Percentiles rank a stretch among this genome's conserved stretches.
Evolutionary conservation across 305 asterid genomes (phyloP).

Genomic region (Fraxinus baroniana): DNA sequence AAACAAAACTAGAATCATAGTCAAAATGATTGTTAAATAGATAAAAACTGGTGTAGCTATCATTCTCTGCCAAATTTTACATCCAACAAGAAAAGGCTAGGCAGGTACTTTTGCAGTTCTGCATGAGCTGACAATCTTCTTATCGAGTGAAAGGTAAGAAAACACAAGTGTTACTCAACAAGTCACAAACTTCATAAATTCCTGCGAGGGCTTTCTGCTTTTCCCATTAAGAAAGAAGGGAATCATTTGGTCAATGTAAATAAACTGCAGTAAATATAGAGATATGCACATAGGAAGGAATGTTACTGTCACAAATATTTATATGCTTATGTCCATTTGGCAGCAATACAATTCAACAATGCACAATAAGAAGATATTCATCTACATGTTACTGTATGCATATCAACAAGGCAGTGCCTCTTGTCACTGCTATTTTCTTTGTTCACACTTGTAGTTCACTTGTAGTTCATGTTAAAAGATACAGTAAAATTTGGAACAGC

Average conservation of each 20-base stretch:
- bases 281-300: background rate
- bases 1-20: slow-evolving; percentile 3
- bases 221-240: background rate
- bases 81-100: background rate
- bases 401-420: slow-evolving; percentile 1
- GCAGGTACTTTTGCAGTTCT: background rate
- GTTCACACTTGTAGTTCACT: slow-evolving; percentile 2
- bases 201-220: slow-evolving; percentile 1
- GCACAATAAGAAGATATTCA: background rate
- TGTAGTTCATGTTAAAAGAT: slow-evolving; percentile 1
- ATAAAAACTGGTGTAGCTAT: slow-evolving; percentile 3
- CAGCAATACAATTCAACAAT: slow-evolving; percentile 4
- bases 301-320: background rate
- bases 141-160: background rate
- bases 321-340: slow-evolving; percentile 15
- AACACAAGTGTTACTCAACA: background rate
- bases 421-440: background rate
- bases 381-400: slow-evolving; percentile 4
- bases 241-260: background rate
- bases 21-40: background rate
- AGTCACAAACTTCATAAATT: background rate
- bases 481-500: background rate
- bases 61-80: background rate
- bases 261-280: background rate
- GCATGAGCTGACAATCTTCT: background rate